These are phyloP conservation scores for Nectriaceae sp. DNA, from an alignment of 2,329 filamentous ascomycete genomes.

Conservation along the genomic window DNA sequence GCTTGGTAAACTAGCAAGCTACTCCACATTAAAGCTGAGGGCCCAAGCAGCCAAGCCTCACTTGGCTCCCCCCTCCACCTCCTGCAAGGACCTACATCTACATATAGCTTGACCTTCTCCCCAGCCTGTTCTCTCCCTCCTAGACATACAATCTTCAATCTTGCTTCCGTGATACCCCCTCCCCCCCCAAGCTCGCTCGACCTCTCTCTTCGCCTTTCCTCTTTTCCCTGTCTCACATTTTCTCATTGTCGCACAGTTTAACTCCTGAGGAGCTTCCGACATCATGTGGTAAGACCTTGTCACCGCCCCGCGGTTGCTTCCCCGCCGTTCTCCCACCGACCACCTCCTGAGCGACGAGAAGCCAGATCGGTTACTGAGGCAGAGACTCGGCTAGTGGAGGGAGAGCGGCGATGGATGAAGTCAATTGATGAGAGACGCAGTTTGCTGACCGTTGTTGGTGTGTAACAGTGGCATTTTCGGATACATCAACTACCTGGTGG, in stretches of 20 bases:
- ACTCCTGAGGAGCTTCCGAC: constrained; percentile 17
- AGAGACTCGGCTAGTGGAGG: neutral
- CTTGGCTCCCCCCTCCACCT: constrained; percentile 9
- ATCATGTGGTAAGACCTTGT: constrained; percentile 31
- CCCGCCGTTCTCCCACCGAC: constrained; percentile 1
- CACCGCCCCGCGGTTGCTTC: constrained; percentile 13
- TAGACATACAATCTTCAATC: constrained; percentile 22
- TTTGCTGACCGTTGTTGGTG: constrained; percentile 27
- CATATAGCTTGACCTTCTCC: constrained; percentile 26
- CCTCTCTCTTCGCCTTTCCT: constrained; percentile 20
- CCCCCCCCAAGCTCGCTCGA: constrained; percentile 16
- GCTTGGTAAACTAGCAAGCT: neutral
- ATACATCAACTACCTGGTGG: constrained; percentile 98
- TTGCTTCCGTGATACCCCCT: constrained; percentile 33
- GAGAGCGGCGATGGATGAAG: constrained; percentile 8
- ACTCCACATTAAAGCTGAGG: neutral
- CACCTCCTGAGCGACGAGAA: constrained; percentile 3
- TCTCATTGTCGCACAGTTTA: constrained; percentile 14
- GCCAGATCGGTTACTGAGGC: neutral
- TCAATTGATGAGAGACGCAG: constrained; percentile 20
- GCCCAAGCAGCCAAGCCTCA: constrained; percentile 6
- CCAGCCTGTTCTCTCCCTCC: constrained; percentile 20
- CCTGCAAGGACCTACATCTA: constrained; percentile 9
- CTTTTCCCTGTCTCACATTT: constrained; percentile 17
- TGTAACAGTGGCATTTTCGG: constrained; percentile 83